Evolutionary conservation across 1,284 basidiomycete species (phyloP), one percentile per base, ranked within the genome.

Genomic region (Microbotryum violaceum): DNA sequence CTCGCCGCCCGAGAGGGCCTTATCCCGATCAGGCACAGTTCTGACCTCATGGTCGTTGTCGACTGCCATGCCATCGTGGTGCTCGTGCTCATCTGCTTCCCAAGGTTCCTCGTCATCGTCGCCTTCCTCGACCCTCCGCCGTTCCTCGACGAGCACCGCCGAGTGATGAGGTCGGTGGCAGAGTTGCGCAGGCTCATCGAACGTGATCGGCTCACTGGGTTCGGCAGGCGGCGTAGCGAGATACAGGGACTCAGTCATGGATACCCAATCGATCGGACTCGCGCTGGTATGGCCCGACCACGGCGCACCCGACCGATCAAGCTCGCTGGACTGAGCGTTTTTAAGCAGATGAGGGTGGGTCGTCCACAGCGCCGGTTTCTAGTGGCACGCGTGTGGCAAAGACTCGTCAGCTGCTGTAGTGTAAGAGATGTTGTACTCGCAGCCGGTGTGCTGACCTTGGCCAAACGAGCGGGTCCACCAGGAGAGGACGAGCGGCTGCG

Each of bases 201-300:
- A 49, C 27, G 21, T 16, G 18, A 53, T 29, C 31, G 51, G 51
- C n/a, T 33, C 33, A 12, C 8, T 25, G 9, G 27, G 16, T n/a
- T 53, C 51, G n/a, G 27, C 20, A 4, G 60, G 60, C 14, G 64
- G 64, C 0, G 64, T 66, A 18, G 44, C 27, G 4, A 66, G 46
- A 3, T 59, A 54, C 21, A 66, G 37, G 14, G 57, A 46, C 23
- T 61, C 37, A 2, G 64, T 66, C 12, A 48, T 48, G 25, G 54
- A 37, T 1, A 66, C 45, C 61, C 58, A 63, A 27, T 66, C 64
- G 10, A 54, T n/a, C 37, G 37, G 12, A 42, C 37, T 16, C 37
- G 12, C 16, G 16, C 37, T 42, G 37, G 12, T 18, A 18, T 42
- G 37, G 37, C 37, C 16, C 12, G 14, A 37, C 37, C 37, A 37